A percentile compares a stretch with the other conserved stretches of the same genome.
Evolutionary conservation across 2,329 filamentous ascomycete species (phyloP).

Genomic region (Scolecobasidium constrictum): DNA sequence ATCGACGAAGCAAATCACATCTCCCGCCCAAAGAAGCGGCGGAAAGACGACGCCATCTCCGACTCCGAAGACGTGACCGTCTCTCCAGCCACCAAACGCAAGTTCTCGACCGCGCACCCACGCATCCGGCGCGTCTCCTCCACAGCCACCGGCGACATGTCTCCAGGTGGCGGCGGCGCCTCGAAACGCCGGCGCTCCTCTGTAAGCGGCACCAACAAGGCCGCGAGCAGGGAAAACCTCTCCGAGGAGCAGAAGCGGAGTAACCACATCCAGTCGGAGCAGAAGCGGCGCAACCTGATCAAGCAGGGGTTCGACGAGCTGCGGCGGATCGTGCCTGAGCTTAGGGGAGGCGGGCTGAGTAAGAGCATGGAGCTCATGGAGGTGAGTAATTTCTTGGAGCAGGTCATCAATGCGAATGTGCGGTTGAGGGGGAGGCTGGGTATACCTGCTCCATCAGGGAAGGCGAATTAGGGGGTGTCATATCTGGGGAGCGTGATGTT

Average conservation of each 20-base stretch:
- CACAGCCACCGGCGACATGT: not conserved
- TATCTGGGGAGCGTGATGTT: no score
- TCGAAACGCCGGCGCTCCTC: slow-evolving; percentile 5
- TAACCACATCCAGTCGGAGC: slow-evolving; percentile 80
- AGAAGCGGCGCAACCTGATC: slow-evolving; percentile 74
- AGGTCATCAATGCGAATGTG: slow-evolving; percentile 55
- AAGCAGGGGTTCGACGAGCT: slow-evolving; percentile 75
- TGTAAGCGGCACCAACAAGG: not conserved
- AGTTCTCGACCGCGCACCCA: no score
- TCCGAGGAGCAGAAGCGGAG: slow-evolving; percentile 71
- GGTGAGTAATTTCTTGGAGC: slow-evolving; percentile 68
- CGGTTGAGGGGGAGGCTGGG: not conserved
- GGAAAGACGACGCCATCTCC: not conserved
- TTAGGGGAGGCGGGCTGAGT: slow-evolving; percentile 65
- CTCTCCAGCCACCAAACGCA: no score
- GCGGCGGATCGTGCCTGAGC: slow-evolving; percentile 62
- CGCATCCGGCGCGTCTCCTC: slow-evolving; percentile 5
- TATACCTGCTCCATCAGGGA: no score
- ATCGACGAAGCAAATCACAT: not conserved
- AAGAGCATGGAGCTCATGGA: slow-evolving; percentile 72
- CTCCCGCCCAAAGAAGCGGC: not conserved
- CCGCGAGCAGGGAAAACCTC: slow-evolving; percentile 37
- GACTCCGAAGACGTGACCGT: no score
- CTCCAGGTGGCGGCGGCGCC: not conserved
- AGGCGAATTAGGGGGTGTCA: no score